Evolutionary conservation across 495 filamentous ascomycete genomes (phyloP).

Genomic region (Penicillium soppii): DNA sequence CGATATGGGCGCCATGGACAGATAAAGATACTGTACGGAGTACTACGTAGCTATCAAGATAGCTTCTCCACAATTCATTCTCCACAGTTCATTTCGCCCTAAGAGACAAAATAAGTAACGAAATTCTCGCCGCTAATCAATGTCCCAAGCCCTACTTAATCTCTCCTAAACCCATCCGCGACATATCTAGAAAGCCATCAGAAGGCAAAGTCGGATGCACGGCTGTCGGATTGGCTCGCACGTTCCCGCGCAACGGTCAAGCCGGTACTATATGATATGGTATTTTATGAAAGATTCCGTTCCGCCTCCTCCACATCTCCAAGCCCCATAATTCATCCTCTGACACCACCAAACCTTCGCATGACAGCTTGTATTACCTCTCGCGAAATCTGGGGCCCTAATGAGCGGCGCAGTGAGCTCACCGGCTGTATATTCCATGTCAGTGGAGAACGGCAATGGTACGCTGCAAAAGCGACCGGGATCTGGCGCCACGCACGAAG

Average conservation of each 20-base stretch:
- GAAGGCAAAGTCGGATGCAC: background rate
- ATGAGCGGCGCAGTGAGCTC: background rate
- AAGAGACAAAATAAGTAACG: background rate
- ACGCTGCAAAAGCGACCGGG: slow-evolving; percentile 1
- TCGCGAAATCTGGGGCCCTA: background rate
- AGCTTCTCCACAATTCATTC: background rate
- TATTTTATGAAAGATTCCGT: slow-evolving; percentile 3
- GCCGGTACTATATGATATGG: slow-evolving; percentile 8
- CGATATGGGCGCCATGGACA: background rate
- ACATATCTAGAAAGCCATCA: slow-evolving; percentile 8
- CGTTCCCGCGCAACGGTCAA: slow-evolving; percentile 21
- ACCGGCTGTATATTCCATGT: background rate
- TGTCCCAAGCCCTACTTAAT: slow-evolving; percentile 3
- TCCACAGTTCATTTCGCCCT: slow-evolving; percentile 3
- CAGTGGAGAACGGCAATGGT: background rate
- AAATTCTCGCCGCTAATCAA: background rate
- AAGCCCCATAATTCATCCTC: slow-evolving; percentile 11
- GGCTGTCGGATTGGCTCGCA: slow-evolving; percentile 11
- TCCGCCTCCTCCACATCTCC: slow-evolving; percentile 4
- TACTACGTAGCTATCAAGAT: background rate
- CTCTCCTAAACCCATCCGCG: slow-evolving; percentile 15
- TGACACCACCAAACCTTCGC: slow-evolving; percentile 12
- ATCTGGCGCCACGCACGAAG: slow-evolving; percentile 9
- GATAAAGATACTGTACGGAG: slow-evolving; percentile 7
- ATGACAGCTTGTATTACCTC: background rate